phyloP scores from a whole-genome alignment of 805 yeast species.

The Yamadazyma akitaensis region DNA sequence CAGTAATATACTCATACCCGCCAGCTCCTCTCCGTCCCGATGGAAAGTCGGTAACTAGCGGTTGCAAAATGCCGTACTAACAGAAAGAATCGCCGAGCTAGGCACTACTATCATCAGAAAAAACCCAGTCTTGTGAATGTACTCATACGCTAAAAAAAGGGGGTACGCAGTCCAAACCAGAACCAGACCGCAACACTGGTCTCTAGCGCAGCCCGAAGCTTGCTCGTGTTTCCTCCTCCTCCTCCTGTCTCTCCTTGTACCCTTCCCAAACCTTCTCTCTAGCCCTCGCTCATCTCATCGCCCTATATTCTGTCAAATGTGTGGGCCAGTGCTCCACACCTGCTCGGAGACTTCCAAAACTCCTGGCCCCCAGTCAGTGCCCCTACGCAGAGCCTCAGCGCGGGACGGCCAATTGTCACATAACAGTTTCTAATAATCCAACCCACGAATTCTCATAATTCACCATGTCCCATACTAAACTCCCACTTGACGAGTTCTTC shows the following conservation, averaged over 20 bases:
- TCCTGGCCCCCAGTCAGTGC: background rate
- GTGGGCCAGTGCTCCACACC: background rate
- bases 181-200: background rate
- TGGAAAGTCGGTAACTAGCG: background rate
- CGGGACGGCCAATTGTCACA: constrained; percentile 1
- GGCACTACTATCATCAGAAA: background rate
- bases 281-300: background rate
- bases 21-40: too few species aligned
- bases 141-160: too few species aligned
- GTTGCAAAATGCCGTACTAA: background rate
- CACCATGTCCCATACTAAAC: constrained; percentile 37
- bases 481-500: constrained; percentile 46
- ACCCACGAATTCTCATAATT: background rate
- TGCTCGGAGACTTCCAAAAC: background rate
- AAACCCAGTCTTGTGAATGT: too few species aligned
- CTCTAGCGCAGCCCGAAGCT: background rate
- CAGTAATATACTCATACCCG: too few species aligned
- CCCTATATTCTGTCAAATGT: background rate
- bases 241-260: too few species aligned
- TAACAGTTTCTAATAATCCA: background rate
- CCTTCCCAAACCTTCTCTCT: too few species aligned
- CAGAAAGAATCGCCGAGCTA: too few species aligned
- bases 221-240: background rate
- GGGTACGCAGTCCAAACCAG: too few species aligned
- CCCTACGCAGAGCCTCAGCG: constrained; percentile 1